Percentiles rank a stretch among this genome's conserved stretches.
phyloP scores from a whole-genome alignment of 495 filamentous ascomycete genomes.

The Letharia lupina region DNA sequence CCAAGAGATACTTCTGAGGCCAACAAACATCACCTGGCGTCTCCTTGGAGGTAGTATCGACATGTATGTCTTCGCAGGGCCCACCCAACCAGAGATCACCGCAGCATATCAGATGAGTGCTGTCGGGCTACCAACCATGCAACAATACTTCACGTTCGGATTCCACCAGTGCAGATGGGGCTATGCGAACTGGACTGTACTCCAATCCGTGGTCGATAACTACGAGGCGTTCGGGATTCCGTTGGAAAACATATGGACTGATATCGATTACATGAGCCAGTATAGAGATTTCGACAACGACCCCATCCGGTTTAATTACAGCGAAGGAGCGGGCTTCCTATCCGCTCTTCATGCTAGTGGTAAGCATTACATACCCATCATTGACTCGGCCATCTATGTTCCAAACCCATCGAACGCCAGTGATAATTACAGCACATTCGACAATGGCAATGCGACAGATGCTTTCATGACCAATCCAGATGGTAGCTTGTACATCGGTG shows the following conservation, averaged over 20 bases:
- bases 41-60: conserved; percentile 56
- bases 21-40: conserved; percentile 67
- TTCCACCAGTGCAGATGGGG: conserved; percentile 62
- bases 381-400: conserved; percentile 75
- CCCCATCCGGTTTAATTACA: conserved; percentile 39
- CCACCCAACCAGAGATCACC: conserved; percentile 47
- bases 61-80: conserved; percentile 55
- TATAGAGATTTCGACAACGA: conserved; percentile 56
- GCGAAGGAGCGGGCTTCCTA: conserved; percentile 52
- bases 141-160: conserved; percentile 54
- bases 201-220: conserved; percentile 49
- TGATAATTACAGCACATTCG: conserved; percentile 61
- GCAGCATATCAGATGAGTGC: conserved; percentile 48
- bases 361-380: conserved; percentile 73
- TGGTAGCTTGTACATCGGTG: conserved; percentile 53
- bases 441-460: conserved; percentile 54
- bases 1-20: conserved; percentile 61
- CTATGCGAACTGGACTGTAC: conserved; percentile 49
- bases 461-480: conserved; percentile 57
- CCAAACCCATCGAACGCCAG: conserved; percentile 62
- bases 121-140: conserved; percentile 53
- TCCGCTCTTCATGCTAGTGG: conserved; percentile 53
- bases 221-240: conserved; percentile 55
- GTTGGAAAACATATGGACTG: conserved; percentile 59
- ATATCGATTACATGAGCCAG: conserved; percentile 52